Evolutionary conservation across 352 stramenopile genomes (phyloP).

Genomic region (Bremia lactucae): DNA sequence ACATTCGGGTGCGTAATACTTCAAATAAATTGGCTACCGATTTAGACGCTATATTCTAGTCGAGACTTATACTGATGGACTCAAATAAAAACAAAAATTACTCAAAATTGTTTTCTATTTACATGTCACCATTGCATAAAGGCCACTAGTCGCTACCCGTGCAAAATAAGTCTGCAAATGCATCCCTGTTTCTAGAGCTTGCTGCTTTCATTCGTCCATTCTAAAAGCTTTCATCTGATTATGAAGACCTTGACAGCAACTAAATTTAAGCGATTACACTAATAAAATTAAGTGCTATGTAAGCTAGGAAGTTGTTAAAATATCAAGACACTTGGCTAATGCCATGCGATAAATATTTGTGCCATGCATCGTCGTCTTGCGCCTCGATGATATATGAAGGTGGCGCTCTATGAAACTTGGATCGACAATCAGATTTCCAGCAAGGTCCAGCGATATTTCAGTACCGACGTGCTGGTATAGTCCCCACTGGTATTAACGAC

Average conservation of each 20-base stretch:
- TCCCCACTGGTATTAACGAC: constrained; percentile 32
- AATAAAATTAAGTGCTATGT: constrained; percentile 1
- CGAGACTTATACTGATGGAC: constrained; percentile 45
- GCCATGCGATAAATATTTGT: constrained; percentile 55
- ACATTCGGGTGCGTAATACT: too few species aligned
- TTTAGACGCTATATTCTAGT: constrained; percentile 37
- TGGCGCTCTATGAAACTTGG: constrained; percentile 74
- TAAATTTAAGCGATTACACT: too few species aligned
- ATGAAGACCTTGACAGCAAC: too few species aligned
- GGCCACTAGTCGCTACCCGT: constrained; percentile 50
- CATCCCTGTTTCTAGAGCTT: constrained; percentile 35
- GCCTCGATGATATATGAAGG: constrained; percentile 55
- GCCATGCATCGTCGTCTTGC: constrained; percentile 49
- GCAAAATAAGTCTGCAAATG: constrained; percentile 53
- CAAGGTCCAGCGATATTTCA: constrained; percentile 52
- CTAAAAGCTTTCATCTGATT: too few species aligned
- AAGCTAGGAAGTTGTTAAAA: constrained; percentile 24
- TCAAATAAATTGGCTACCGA: too few species aligned
- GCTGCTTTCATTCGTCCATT: constrained; percentile 22
- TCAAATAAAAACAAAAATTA: not conserved
- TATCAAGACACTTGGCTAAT: constrained; percentile 54
- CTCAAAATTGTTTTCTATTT: not conserved
- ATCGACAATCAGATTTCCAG: constrained; percentile 74
- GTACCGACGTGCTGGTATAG: constrained; percentile 69
- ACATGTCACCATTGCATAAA: constrained; percentile 35